These are phyloP conservation scores for Albugo candida DNA, from an alignment of 352 stramenopile genomes.

Conservation along the genomic window DNA sequence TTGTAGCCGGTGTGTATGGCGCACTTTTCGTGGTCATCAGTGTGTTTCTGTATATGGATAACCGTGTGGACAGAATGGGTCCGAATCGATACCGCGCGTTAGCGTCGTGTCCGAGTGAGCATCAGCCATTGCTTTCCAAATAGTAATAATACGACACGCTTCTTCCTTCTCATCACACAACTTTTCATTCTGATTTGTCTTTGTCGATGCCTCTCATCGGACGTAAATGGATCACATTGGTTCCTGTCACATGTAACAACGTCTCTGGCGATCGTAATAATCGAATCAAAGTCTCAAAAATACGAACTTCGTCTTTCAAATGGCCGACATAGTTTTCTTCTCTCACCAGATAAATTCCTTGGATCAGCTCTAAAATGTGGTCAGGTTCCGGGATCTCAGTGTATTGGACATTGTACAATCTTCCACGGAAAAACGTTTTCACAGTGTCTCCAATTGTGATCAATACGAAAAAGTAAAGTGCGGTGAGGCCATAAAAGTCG, in stretches of 20 bases:
- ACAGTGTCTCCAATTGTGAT: constrained; percentile 72
- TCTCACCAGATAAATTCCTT: constrained; percentile 76
- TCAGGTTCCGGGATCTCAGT: constrained; percentile 58
- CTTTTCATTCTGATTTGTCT: constrained; percentile 15
- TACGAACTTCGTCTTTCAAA: constrained; percentile 71
- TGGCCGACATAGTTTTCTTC: constrained; percentile 70
- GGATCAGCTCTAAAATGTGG: constrained; percentile 69
- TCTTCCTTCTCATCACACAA: constrained; percentile 43
- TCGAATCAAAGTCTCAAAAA: constrained; percentile 76
- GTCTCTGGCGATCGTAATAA: constrained; percentile 71
- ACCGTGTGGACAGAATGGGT: no score
- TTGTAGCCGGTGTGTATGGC: no score
- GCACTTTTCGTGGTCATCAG: no score
- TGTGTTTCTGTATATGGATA: no score
- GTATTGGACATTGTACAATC: constrained; percentile 68
- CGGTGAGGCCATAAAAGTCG: constrained; percentile 67
- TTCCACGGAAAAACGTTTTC: constrained; percentile 65
- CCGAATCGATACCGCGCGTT: no score
- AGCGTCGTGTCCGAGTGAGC: no score
- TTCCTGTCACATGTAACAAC: constrained; percentile 64
- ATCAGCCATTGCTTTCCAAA: constrained; percentile 9
- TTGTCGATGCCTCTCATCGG: constrained; percentile 66
- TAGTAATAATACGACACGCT: constrained; percentile 31
- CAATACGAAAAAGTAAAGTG: constrained; percentile 75
- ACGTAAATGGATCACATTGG: constrained; percentile 74